Conservation (phyloP, 1,284 basidiomycete genomes). For the Phaffia rhodozyma region DNA sequence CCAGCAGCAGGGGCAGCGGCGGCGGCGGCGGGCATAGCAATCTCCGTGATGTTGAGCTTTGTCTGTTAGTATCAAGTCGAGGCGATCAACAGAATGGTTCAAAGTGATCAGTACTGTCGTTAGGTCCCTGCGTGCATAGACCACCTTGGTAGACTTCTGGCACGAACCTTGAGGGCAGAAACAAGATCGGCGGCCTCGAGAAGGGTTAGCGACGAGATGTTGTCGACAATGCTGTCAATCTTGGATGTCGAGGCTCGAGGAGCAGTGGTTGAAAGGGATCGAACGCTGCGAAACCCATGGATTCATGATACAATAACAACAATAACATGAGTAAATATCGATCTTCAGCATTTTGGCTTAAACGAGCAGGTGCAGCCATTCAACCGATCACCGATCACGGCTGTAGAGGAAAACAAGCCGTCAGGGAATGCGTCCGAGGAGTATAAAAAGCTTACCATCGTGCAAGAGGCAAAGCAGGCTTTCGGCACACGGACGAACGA, state of each 20-base stretch:
- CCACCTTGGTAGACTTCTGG: slow-evolving; percentile 14
- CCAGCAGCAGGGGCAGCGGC: slow-evolving; percentile 42
- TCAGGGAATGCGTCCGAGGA: neutral
- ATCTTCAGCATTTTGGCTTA: neutral
- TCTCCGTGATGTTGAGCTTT: slow-evolving; percentile 93
- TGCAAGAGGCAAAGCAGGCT: neutral
- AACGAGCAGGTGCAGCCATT: neutral
- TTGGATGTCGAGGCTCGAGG: slow-evolving; percentile 42
- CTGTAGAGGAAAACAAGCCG: neutral
- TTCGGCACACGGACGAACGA: neutral
- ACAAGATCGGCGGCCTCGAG: slow-evolving; percentile 97
- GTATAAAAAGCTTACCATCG: neutral
- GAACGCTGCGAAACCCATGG: neutral
- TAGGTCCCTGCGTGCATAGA: neutral
- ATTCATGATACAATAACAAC: neutral
- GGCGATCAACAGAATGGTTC: neutral
- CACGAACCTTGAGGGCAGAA: slow-evolving; percentile 66
- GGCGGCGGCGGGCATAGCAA: slow-evolving; percentile 77
- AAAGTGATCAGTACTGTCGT: neutral
- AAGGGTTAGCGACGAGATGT: slow-evolving; percentile 79
- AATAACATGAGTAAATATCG: neutral
- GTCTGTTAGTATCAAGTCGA: slow-evolving; percentile 42
- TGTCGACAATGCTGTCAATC: slow-evolving; percentile 77
- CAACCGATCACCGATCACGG: neutral
- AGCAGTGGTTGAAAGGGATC: slow-evolving; percentile 9